Evolutionary conservation across 148 eudicot genomes (phyloP).

Genomic region (Rhododendron griersonianum): DNA sequence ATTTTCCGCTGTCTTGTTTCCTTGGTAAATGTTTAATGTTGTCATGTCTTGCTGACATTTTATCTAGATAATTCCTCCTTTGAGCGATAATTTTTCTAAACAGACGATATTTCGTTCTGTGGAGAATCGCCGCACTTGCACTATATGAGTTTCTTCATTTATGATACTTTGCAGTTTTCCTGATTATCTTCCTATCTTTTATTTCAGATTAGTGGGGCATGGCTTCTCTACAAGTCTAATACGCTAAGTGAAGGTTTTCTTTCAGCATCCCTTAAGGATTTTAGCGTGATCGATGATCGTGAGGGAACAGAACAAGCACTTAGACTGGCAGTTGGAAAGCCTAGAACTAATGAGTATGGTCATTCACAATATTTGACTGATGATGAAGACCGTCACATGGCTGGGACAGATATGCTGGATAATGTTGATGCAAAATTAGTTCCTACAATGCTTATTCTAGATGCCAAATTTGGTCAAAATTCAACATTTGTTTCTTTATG

Average conservation of each 20-base stretch:
- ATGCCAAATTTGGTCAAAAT: conserved; percentile 57
- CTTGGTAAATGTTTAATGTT: background rate
- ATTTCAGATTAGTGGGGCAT: conserved; percentile 68
- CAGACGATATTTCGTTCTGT: background rate
- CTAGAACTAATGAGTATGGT: conserved; percentile 42
- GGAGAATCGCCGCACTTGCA: background rate
- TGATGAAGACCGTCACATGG: conserved; percentile 28
- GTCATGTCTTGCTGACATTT: background rate
- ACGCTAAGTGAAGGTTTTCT: conserved; percentile 66
- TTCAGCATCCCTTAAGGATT: conserved; percentile 78
- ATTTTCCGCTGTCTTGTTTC: background rate
- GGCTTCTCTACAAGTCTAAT: conserved; percentile 84
- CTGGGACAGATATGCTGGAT: conserved; percentile 20
- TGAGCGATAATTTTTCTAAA: background rate
- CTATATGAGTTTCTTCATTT: background rate
- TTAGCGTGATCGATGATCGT: conserved; percentile 87
- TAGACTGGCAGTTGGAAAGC: conserved; percentile 80
- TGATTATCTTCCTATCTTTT: background rate
- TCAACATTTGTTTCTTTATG: conserved; percentile 64
- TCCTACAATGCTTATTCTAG: conserved; percentile 89
- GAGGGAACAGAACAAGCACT: conserved; percentile 86
- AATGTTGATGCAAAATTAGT: conserved; percentile 27
- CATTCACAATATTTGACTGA: conserved; percentile 29
- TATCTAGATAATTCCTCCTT: background rate
- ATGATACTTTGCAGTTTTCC: background rate